phyloP scores from a whole-genome alignment of 352 stramenopile genomes.

The Globisporangium splendens region DNA sequence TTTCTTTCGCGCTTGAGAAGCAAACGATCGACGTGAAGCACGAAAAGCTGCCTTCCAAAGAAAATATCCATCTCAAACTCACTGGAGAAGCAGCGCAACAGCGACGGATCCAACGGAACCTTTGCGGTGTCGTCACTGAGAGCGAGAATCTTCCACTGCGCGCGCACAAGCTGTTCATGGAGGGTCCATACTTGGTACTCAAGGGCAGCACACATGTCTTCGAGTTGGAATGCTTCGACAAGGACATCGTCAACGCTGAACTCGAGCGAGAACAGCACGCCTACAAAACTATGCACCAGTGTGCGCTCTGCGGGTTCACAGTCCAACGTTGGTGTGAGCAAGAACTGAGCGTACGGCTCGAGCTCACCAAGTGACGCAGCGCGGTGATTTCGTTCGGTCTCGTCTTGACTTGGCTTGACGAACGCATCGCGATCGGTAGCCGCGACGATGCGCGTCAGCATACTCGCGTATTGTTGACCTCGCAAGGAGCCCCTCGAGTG shows the following conservation, averaged over 20 bases:
- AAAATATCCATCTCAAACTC: conserved; percentile 41
- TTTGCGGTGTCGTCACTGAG: background rate
- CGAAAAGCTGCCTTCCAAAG: conserved; percentile 43
- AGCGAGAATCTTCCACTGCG: conserved; percentile 18
- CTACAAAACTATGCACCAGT: conserved; percentile 55
- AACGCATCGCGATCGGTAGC: background rate
- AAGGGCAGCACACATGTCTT: conserved; percentile 29
- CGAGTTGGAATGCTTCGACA: conserved; percentile 29
- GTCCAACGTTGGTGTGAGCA: conserved; percentile 48
- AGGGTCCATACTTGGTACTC: conserved; percentile 34
- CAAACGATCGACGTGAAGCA: conserved; percentile 26
- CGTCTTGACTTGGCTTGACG: conserved; percentile 9
- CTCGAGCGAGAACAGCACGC: conserved; percentile 50
- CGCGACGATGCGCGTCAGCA: conserved; percentile 6
- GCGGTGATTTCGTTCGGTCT: conserved; percentile 10
- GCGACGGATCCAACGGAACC: conserved; percentile 5
- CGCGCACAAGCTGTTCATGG: conserved; percentile 23
- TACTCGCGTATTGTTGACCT: conserved; percentile 7
- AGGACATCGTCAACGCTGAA: conserved; percentile 33
- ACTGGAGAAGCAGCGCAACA: conserved; percentile 44
- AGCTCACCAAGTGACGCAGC: conserved; percentile 32
- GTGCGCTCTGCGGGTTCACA: conserved; percentile 37
- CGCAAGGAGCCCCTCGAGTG: conserved; percentile 3
- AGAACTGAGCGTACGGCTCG: conserved; percentile 39
- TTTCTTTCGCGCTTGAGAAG: conserved; percentile 1